Evolutionary conservation across 2,329 filamentous ascomycete species (phyloP).

Genomic region (Epicoccum nigrum): DNA sequence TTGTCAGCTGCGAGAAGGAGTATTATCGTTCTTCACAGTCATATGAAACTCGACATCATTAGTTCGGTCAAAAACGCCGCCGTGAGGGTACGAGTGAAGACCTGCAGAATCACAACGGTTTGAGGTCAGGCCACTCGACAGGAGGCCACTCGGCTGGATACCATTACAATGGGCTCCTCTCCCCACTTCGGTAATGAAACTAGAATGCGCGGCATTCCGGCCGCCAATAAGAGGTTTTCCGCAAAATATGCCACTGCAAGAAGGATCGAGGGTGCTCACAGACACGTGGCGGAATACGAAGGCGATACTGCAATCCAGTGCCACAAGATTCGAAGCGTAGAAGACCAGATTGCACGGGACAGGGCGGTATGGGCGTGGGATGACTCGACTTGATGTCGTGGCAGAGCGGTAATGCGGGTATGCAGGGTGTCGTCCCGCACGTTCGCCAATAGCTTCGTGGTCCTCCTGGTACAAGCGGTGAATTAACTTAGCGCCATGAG

Average conservation of each 20-base stretch:
- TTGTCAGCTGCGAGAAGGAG: too few relatives aligned
- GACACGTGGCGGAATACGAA: constrained; percentile 8
- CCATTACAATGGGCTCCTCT: background rate
- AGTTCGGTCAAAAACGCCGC: background rate
- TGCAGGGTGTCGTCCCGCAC: constrained; percentile 11
- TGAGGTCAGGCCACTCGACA: background rate
- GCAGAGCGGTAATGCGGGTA: constrained; percentile 7
- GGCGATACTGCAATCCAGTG: constrained; percentile 14
- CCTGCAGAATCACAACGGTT: background rate
- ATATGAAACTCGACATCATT: too few relatives aligned
- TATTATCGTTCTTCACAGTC: too few relatives aligned
- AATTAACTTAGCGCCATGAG: background rate
- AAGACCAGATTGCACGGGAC: background rate
- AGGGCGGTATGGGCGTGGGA: background rate
- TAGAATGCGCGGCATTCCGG: background rate
- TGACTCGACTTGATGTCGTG: constrained; percentile 10
- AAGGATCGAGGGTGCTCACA: background rate
- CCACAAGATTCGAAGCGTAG: constrained; percentile 11
- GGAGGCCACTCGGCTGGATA: background rate
- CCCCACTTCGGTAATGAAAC: background rate
- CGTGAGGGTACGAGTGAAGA: background rate
- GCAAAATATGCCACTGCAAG: background rate
- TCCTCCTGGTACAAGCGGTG: constrained; percentile 7
- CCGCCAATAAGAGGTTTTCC: background rate
- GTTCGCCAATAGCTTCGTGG: constrained; percentile 6